These are phyloP conservation scores for Saururus chinensis DNA, from an alignment of 164 flowering plant species.

Conservation along the genomic window DNA sequence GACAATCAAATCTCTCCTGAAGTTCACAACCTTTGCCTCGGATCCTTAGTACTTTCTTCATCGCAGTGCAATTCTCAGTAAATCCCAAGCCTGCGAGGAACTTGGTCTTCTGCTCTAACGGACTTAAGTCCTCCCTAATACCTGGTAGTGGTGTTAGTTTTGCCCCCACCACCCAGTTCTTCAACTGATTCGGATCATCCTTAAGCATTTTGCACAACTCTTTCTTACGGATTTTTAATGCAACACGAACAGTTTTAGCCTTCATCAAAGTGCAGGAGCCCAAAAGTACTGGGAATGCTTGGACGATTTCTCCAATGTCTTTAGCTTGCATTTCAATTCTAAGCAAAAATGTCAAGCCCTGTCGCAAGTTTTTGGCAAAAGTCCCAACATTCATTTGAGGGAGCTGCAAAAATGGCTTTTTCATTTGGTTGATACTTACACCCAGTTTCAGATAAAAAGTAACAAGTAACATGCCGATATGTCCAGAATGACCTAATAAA, in stretches of 20 bases:
- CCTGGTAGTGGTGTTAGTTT: slow-evolving; percentile 19
- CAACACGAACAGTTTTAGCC: slow-evolving; percentile 19
- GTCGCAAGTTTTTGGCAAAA: slow-evolving; percentile 34
- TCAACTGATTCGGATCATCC: slow-evolving; percentile 45
- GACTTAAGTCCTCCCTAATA: slow-evolving; percentile 12
- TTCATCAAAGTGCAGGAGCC: slow-evolving; percentile 44
- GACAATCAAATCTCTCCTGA: slow-evolving; percentile 58
- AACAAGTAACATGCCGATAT: slow-evolving; percentile 17
- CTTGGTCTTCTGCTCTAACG: slow-evolving; percentile 22
- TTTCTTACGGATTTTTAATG: slow-evolving; percentile 31
- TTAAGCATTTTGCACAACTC: slow-evolving; percentile 34
- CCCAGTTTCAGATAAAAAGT: slow-evolving; percentile 49
- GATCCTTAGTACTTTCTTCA: slow-evolving; percentile 41
- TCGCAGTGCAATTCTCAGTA: slow-evolving; percentile 31
- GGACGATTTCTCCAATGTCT: slow-evolving; percentile 34
- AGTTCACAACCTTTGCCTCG: slow-evolving; percentile 56
- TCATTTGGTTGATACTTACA: slow-evolving; percentile 17
- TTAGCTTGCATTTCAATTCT: slow-evolving; percentile 40
- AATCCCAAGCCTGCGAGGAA: slow-evolving; percentile 54
- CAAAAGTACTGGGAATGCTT: slow-evolving; percentile 25
- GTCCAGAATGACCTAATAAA: slow-evolving; percentile 45
- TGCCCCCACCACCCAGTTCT: slow-evolving; percentile 31
- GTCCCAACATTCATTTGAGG: slow-evolving; percentile 28
- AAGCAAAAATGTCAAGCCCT: slow-evolving; percentile 25
- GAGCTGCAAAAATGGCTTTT: slow-evolving; percentile 26